Evolutionary conservation across 2,329 filamentous ascomycete species (phyloP).

Genomic region (Xylaria sp.): DNA sequence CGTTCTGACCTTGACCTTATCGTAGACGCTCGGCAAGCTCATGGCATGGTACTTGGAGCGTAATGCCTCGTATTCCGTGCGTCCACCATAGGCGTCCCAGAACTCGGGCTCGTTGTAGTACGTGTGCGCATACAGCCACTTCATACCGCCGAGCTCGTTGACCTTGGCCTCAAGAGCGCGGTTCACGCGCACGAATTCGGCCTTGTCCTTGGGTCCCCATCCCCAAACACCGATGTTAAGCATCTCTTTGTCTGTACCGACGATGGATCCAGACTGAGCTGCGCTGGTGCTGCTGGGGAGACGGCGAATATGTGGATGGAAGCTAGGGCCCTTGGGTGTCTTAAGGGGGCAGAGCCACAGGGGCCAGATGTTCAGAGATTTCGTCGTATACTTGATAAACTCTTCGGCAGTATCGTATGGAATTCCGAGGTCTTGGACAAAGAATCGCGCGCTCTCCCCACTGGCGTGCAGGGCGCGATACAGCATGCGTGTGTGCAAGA

Average conservation of each 20-base stretch:
- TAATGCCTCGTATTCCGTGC: conserved; percentile 56
- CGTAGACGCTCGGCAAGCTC: conserved; percentile 60
- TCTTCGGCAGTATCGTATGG: conserved; percentile 47
- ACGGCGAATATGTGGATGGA: conserved; percentile 47
- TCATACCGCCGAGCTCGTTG: conserved; percentile 65
- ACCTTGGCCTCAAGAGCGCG: conserved; percentile 66
- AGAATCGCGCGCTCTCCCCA: conserved; percentile 58
- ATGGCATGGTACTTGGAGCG: conserved; percentile 58
- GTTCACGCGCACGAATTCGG: conserved; percentile 64
- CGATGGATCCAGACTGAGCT: conserved; percentile 5
- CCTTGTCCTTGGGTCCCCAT: conserved; percentile 54
- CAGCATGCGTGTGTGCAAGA: conserved; percentile 67
- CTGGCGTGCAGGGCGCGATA: conserved; percentile 66
- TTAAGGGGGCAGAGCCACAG: conserved; percentile 55
- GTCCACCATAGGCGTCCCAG: conserved; percentile 57
- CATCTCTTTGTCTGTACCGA: conserved; percentile 33
- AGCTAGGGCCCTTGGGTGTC: conserved; percentile 45
- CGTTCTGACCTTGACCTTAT: conserved; percentile 58
- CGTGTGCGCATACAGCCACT: conserved; percentile 83
- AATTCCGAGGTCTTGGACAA: conserved; percentile 63
- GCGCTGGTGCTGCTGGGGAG: not conserved
- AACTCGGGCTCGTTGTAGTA: conserved; percentile 73
- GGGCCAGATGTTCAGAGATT: conserved; percentile 51
- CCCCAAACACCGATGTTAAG: conserved; percentile 75
- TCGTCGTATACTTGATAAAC: conserved; percentile 52